A percentile compares a stretch with the other conserved stretches of the same genome.
phyloP scores from a whole-genome alignment of 768 basidiomycete species.

The Pleurotus pulmonarius region DNA sequence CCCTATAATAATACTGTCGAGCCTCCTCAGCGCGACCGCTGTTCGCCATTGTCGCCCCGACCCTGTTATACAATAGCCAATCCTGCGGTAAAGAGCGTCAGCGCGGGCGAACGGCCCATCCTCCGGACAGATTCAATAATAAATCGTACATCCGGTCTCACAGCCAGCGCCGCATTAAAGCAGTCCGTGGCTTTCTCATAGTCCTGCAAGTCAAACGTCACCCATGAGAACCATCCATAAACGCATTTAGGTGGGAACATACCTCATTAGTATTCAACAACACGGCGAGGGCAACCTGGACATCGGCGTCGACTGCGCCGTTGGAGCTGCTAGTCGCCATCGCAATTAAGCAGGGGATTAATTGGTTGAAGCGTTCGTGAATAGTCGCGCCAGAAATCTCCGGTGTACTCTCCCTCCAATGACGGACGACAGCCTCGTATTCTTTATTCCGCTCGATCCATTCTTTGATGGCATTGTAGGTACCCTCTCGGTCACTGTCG shows the following conservation, averaged over 20 bases:
- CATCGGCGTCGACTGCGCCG: slow-evolving; percentile 82
- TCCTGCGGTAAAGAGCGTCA: slow-evolving; percentile 46
- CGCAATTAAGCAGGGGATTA: slow-evolving; percentile 77
- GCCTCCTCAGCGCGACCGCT: slow-evolving; percentile 77
- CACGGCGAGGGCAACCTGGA: slow-evolving; percentile 92
- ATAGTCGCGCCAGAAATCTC: slow-evolving; percentile 23
- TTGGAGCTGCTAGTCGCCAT: slow-evolving; percentile 65
- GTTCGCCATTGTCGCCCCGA: slow-evolving; percentile 94
- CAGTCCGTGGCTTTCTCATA: slow-evolving; percentile 93
- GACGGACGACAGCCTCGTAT: slow-evolving; percentile 44
- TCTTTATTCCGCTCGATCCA: slow-evolving; percentile 73
- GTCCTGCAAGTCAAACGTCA: slow-evolving; percentile 47
- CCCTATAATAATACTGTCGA: slow-evolving; percentile 81
- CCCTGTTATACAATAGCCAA: slow-evolving; percentile 88
- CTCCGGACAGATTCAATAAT: slow-evolving; percentile 1
- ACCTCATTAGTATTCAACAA: slow-evolving; percentile 92
- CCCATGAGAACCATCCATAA: slow-evolving; percentile 4
- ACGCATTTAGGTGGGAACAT: slow-evolving; percentile 1
- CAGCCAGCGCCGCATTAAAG: slow-evolving; percentile 82
- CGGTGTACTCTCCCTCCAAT: slow-evolving; percentile 31
- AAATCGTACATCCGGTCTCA: slow-evolving; percentile 74
- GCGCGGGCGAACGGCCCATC: slow-evolving; percentile 2
- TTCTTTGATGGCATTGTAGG: slow-evolving; percentile 75
- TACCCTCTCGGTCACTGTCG: slow-evolving; percentile 70
- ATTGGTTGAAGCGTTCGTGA: slow-evolving; percentile 38